Percentiles rank a stretch among this genome's conserved stretches.
phyloP scores from a whole-genome alignment of 805 yeast genomes.

The Tetrapisispora taiwanensis region DNA sequence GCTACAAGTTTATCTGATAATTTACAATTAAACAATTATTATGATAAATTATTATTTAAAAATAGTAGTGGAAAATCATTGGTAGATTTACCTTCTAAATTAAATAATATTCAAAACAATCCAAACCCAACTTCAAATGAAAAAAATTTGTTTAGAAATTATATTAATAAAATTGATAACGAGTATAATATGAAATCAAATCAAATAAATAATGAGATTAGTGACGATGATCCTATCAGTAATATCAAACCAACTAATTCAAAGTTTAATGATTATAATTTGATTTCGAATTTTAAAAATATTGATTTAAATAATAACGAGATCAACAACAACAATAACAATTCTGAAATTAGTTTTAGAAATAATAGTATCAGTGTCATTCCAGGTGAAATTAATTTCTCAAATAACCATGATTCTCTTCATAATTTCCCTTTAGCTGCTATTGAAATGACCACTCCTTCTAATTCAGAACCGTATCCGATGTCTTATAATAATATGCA shows the following conservation, averaged over 20 bases:
- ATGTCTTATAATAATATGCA: neutral
- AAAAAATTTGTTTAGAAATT: conserved; percentile 1
- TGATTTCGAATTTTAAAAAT: conserved; percentile 20
- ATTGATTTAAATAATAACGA: neutral
- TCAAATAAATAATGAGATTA: neutral
- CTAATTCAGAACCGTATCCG: conserved; percentile 16
- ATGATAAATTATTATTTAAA: conserved; percentile 26
- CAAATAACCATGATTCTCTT: neutral
- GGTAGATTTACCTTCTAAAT: conserved; percentile 22
- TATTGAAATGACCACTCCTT: conserved; percentile 17
- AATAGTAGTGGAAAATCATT: conserved; percentile 27
- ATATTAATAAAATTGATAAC: conserved; percentile 1
- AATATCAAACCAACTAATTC: neutral
- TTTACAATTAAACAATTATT: conserved; percentile 25
- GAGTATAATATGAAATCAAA: neutral
- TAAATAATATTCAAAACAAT: neutral
- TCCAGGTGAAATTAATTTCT: neutral
- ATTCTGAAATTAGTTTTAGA: neutral
- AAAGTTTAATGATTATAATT: conserved; percentile 8
- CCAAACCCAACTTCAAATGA: neutral
- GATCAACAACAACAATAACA: neutral
- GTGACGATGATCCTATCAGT: conserved; percentile 1
- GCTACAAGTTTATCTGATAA: conserved; percentile 29
- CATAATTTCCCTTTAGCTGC: conserved; percentile 5
- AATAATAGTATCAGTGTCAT: conserved; percentile 1